Evolutionary conservation across 1,284 basidiomycete genomes (phyloP).

Genomic region (Malassezia obtusa): DNA sequence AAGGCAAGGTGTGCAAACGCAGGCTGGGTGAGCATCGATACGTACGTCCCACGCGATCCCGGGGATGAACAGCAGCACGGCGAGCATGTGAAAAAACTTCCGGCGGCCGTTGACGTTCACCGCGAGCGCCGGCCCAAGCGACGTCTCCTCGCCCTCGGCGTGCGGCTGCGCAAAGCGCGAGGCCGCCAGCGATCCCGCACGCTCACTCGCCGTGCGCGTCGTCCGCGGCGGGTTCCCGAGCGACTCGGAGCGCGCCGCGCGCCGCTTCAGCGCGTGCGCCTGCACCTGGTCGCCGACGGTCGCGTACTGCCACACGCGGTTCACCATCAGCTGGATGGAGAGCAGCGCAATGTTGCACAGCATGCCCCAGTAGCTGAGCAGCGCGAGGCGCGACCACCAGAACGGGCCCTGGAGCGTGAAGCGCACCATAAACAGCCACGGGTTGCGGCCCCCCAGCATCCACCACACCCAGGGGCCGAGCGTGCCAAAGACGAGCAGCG

Average conservation of each 20-base stretch:
- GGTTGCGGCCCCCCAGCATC: constrained; percentile 72
- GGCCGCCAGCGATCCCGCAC: constrained; percentile 2
- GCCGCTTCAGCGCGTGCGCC: constrained; percentile 13
- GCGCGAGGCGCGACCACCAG: constrained; percentile 69
- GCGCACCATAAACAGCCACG: constrained; percentile 70
- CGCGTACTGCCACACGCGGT: constrained; percentile 17
- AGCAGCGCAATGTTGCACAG: constrained; percentile 67
- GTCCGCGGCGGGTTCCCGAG: background rate
- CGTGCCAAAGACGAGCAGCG: constrained; percentile 69
- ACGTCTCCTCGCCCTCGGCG: constrained; percentile 1
- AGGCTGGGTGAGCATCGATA: constrained; percentile 50
- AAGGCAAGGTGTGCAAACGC: constrained; percentile 91
- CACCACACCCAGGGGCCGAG: constrained; percentile 86
- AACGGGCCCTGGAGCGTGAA: constrained; percentile 61
- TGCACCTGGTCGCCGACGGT: constrained; percentile 18
- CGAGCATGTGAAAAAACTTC: constrained; percentile 93
- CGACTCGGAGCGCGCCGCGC: background rate
- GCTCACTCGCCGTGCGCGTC: constrained; percentile 5
- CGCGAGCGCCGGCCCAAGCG: constrained; percentile 8
- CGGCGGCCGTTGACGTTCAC: constrained; percentile 83
- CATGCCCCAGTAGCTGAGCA: constrained; percentile 75
- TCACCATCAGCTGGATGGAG: constrained; percentile 17
- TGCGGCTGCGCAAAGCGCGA: background rate
- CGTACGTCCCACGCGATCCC: constrained; percentile 68
- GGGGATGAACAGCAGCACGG: constrained; percentile 90